A percentile compares a stretch with the other conserved stretches of the same genome.
Evolutionary conservation across 2,329 filamentous ascomycete species (phyloP).

Genomic region (Parastagonospora avenae): DNA sequence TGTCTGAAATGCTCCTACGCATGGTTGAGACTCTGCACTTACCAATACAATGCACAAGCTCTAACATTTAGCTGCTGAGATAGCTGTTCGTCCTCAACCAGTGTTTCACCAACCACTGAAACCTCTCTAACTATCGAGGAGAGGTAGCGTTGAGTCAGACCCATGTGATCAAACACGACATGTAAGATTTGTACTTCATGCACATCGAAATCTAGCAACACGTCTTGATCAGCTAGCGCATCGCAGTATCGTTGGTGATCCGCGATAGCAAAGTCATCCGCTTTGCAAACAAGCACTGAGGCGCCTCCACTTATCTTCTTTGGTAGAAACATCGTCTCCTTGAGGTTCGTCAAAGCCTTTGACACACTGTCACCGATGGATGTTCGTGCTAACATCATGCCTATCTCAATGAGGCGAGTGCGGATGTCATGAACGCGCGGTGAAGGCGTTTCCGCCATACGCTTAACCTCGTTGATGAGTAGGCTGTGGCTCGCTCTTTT

Average conservation of each 20-base stretch:
- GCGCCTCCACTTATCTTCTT: conserved; percentile 1
- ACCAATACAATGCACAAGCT: conserved; percentile 30
- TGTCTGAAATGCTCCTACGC: neutral
- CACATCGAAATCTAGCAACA: conserved; percentile 20
- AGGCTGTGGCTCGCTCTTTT: conserved; percentile 18
- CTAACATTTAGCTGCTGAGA: conserved; percentile 10
- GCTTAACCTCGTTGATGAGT: conserved; percentile 18
- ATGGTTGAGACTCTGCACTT: conserved; percentile 1
- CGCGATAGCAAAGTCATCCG: conserved; percentile 20
- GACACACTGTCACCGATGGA: conserved; percentile 3
- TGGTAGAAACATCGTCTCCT: conserved; percentile 19
- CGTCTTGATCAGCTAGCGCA: conserved; percentile 5
- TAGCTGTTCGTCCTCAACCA: conserved; percentile 4
- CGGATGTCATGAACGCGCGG: conserved; percentile 13
- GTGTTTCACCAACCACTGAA: conserved; percentile 11
- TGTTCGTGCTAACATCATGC: conserved; percentile 14
- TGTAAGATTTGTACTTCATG: conserved; percentile 20
- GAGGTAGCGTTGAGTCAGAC: conserved; percentile 16
- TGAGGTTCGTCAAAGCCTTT: conserved; percentile 11
- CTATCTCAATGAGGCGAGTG: conserved; percentile 14
- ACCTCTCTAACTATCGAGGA: conserved; percentile 17
- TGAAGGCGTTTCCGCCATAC: conserved; percentile 6
- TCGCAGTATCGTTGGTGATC: conserved; percentile 20
- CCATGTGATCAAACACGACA: conserved; percentile 14
- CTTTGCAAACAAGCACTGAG: conserved; percentile 6